Evolutionary conservation across 306 rosid species (phyloP), one percentile per base, ranked within the genome.

Genomic region (Rubus parviflorus): DNA sequence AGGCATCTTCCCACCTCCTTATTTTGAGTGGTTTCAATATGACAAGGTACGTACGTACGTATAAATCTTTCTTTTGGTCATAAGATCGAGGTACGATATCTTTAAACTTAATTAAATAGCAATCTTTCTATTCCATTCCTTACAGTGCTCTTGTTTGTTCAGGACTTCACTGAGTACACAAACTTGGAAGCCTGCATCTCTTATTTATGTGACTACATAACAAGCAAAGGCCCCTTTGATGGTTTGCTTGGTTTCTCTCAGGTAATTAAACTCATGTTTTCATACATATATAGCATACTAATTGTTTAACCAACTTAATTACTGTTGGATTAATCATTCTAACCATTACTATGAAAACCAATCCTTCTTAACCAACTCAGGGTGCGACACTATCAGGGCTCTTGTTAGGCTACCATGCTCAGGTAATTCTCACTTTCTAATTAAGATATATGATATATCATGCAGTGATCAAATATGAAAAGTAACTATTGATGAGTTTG

Each of bases 11-110:
- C 96, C 94, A 69, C 94, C 96, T 49, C 96, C 98, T 35, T 91
- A 89, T 71, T 91, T 75, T 64, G 98, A 94, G 88, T 91, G 98
- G 98, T 94, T 91, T 81, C 98, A 94, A 79, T 94, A 86, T 15
- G 66, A 85, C 81, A 86, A 88, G 96, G 97, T 90, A 30, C 35
- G 35, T 30, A 30, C 35, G 35, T 30, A 30, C 35, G 35, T 30
- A 84, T 20, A 20, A 17, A 11, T 30, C 7, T 42, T 5, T 8
- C 20, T 11, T 66, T 37, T 51, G 15, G n/a, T n/a, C n/a, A n/a
- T n/a, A n/a, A n/a, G n/a, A n/a, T n/a, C n/a, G n/a, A n/a, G n/a
- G n/a, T n/a, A n/a, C n/a, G n/a, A n/a, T n/a, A n/a, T n/a, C 0
- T 30, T 30, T 30, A 30, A 30, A 30, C 61, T n/a, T 8, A 17